These are phyloP conservation scores for Coprinopsis marcescibilis DNA, from an alignment of 768 basidiomycete genomes.

Conservation along the genomic window DNA sequence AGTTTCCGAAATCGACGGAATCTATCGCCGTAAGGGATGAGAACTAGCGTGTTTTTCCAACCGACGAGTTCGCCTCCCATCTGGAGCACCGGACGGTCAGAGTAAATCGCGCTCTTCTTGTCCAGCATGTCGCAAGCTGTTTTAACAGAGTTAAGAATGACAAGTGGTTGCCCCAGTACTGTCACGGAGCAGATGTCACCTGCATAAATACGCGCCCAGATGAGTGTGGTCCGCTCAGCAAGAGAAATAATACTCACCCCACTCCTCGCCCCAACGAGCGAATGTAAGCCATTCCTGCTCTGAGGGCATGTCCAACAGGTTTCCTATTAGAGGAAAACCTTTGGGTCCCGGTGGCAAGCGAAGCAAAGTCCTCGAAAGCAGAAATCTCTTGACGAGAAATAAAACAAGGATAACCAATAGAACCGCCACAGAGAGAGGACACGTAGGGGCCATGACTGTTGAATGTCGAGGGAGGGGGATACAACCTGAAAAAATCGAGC, in stretches of 20 bases:
- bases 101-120: constrained; percentile 61
- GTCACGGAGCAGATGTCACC: constrained; percentile 59
- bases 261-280: constrained; percentile 46
- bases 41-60: constrained; percentile 51
- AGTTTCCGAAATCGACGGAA: constrained; percentile 48
- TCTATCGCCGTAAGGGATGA: constrained; percentile 53
- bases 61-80: constrained; percentile 54
- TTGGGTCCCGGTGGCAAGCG: constrained; percentile 48
- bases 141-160: constrained; percentile 49
- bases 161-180: constrained; percentile 52
- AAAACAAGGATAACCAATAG: constrained; percentile 29
- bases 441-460: constrained; percentile 21
- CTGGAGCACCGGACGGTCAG: constrained; percentile 54
- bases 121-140: constrained; percentile 55
- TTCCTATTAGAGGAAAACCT: constrained; percentile 50
- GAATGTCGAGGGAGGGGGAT: constrained; percentile 16
- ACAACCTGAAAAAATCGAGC: constrained; percentile 21
- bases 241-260: constrained; percentile 29
- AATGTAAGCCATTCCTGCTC: constrained; percentile 48
- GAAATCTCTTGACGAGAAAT: constrained; percentile 28
- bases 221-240: too few relatives aligned
- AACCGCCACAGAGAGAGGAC: constrained; percentile 22
- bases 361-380: constrained; percentile 16
- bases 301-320: constrained; percentile 46
- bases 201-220: constrained; percentile 17